Conservation (phyloP, 78 protist species). For the Dictyostelium capitatum region DNA sequence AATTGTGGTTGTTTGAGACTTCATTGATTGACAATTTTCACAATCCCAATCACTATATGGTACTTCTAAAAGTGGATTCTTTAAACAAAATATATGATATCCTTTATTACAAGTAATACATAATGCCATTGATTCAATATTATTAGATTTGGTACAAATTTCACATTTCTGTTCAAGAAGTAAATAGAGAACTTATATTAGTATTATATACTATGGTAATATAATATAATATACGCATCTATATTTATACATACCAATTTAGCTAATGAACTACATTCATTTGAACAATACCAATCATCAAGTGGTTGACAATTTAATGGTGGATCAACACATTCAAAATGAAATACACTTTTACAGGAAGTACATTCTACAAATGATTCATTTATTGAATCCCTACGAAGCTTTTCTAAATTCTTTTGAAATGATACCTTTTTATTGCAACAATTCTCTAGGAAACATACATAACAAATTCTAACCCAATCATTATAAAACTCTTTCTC, state of each 20-base stretch:
- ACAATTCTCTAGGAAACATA: slow-evolving; percentile 39
- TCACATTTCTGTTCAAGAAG: slow-evolving; percentile 56
- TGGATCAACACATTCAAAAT: slow-evolving; percentile 40
- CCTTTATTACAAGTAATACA: slow-evolving; percentile 37
- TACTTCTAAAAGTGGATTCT: slow-evolving; percentile 29
- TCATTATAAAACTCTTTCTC: slow-evolving; percentile 40
- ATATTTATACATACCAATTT: slow-evolving; percentile 42
- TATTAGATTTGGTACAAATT: not conserved
- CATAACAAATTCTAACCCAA: slow-evolving; percentile 51
- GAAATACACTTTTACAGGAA: slow-evolving; percentile 43
- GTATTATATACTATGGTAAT: not conserved
- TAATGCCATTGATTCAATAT: slow-evolving; percentile 15
- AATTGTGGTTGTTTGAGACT: not conserved
- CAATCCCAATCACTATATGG: slow-evolving; percentile 53
- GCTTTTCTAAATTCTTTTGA: slow-evolving; percentile 20
- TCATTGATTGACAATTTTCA: not conserved
- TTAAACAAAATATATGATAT: slow-evolving; percentile 55
- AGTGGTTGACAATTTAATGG: not conserved
- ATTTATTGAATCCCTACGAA: slow-evolving; percentile 5
- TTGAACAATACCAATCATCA: slow-evolving; percentile 55
- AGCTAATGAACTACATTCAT: slow-evolving; percentile 29
- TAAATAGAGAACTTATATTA: not conserved
- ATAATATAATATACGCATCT: not conserved
- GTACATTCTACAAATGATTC: slow-evolving; percentile 30
- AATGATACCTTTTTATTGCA: not conserved